phyloP scores from a whole-genome alignment of 2,329 filamentous ascomycete species.

The Nemania serpens region DNA sequence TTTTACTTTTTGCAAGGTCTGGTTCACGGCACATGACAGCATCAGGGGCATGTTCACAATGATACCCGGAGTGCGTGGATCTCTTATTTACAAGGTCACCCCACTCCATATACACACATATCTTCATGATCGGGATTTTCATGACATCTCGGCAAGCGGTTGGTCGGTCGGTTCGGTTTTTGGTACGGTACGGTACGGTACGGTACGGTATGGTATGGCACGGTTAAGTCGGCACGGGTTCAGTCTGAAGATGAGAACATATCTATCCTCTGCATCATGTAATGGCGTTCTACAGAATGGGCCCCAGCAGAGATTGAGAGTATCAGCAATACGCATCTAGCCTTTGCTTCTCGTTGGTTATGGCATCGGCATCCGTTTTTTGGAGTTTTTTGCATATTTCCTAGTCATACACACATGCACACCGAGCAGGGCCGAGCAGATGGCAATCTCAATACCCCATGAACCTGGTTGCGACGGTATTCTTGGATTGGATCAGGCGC shows the following conservation, averaged over 20 bases:
- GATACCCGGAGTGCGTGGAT: slow-evolving; percentile 43
- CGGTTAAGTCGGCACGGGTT: slow-evolving; percentile 4
- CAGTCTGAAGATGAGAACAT: slow-evolving; percentile 17
- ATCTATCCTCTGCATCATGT: slow-evolving; percentile 38
- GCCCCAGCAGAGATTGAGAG: slow-evolving; percentile 33
- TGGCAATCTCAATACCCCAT: not conserved
- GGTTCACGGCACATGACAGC: slow-evolving; percentile 37
- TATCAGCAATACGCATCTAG: slow-evolving; percentile 6
- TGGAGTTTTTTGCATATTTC: too few relatives aligned
- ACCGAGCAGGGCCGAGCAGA: too few relatives aligned
- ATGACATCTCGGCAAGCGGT: slow-evolving; percentile 17
- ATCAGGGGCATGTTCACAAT: slow-evolving; percentile 38
- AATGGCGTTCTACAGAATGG: slow-evolving; percentile 34
- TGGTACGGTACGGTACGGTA: not conserved
- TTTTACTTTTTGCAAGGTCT: slow-evolving; percentile 13
- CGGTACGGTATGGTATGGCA: not conserved
- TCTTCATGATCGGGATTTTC: slow-evolving; percentile 20
- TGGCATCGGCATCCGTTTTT: not conserved
- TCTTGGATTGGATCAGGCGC: not conserved
- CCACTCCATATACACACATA: slow-evolving; percentile 38
- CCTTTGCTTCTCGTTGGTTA: not conserved
- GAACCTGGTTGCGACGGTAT: not conserved
- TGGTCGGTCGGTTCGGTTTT: slow-evolving; percentile 25
- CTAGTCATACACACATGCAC: too few relatives aligned
- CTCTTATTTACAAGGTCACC: slow-evolving; percentile 34